Percentiles rank a stretch among this genome's conserved stretches.
Conservation (phyloP, 2,329 filamentous ascomycete genomes). For the Pezicula neosporulosa region DNA sequence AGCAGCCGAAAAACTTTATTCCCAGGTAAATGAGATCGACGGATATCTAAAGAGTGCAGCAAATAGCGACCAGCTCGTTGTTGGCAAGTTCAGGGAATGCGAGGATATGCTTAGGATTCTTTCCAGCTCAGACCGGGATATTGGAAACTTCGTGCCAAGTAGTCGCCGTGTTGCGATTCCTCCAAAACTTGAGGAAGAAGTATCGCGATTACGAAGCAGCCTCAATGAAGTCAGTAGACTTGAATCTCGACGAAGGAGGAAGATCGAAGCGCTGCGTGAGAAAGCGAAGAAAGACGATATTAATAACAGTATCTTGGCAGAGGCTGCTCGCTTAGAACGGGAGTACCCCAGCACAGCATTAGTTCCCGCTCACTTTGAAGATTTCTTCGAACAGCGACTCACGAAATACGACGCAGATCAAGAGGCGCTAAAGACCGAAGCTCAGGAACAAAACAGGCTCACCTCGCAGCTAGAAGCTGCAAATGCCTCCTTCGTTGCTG, state of each 20-base stretch:
- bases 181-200: constrained; percentile 74
- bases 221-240: constrained; percentile 84
- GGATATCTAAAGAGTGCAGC: constrained; percentile 77
- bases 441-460: constrained; percentile 71
- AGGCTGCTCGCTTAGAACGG: constrained; percentile 81
- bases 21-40: constrained; percentile 63
- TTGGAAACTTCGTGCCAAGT: constrained; percentile 87
- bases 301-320: constrained; percentile 75
- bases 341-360: constrained; percentile 82
- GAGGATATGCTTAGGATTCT: constrained; percentile 74
- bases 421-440: constrained; percentile 67
- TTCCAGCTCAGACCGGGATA: constrained; percentile 71
- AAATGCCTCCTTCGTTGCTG: constrained; percentile 73
- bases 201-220: constrained; percentile 70
- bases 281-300: constrained; percentile 88
- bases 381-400: constrained; percentile 81
- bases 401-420: constrained; percentile 78
- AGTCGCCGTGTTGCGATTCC: constrained; percentile 77
- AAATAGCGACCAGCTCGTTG: constrained; percentile 58
- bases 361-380: constrained; percentile 86
- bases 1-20: constrained; percentile 49
- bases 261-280: constrained; percentile 73
- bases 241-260: constrained; percentile 75
- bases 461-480: constrained; percentile 67
- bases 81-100: constrained; percentile 73